Percentiles rank a stretch among this genome's conserved stretches.
Conservation (phyloP, 1,284 basidiomycete genomes). For the Melampsora larici-populina region DNA sequence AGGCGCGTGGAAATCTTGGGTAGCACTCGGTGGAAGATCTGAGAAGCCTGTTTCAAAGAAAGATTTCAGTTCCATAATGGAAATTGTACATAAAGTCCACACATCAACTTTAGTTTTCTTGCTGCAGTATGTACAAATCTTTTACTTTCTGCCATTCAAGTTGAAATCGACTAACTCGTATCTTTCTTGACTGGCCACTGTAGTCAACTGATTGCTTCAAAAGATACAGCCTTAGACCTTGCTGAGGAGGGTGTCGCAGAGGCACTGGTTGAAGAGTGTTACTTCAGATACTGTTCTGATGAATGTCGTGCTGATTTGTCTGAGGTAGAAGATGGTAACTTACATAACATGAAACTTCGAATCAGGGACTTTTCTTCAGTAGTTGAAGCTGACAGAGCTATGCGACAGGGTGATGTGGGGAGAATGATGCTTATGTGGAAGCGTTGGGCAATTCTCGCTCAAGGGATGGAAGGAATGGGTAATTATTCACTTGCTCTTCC, state of each 20-base stretch:
- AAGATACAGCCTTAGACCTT: background rate
- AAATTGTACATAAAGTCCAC: constrained; percentile 7
- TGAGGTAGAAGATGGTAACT: no score
- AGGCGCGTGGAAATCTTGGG: background rate
- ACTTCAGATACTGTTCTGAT: background rate
- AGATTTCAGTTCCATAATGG: constrained; percentile 1
- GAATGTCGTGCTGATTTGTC: no score
- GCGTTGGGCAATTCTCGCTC: background rate
- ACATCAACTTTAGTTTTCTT: background rate
- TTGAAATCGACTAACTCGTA: background rate
- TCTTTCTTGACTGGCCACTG: background rate
- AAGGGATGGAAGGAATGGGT: background rate
- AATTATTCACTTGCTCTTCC: constrained; percentile 1
- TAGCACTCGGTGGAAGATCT: background rate
- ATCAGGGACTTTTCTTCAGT: background rate
- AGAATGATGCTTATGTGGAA: constrained; percentile 11
- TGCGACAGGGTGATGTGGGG: constrained; percentile 15
- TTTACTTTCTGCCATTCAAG: background rate
- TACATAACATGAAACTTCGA: background rate
- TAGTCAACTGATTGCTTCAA: background rate
- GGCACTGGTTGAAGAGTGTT: background rate
- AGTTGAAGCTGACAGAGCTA: background rate
- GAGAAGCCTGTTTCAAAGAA: constrained; percentile 9
- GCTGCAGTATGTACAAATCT: background rate
- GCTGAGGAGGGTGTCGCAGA: background rate